Conservation (phyloP, 495 filamentous ascomycete genomes). For the Pseudoneurospora amorphoporcata region DNA sequence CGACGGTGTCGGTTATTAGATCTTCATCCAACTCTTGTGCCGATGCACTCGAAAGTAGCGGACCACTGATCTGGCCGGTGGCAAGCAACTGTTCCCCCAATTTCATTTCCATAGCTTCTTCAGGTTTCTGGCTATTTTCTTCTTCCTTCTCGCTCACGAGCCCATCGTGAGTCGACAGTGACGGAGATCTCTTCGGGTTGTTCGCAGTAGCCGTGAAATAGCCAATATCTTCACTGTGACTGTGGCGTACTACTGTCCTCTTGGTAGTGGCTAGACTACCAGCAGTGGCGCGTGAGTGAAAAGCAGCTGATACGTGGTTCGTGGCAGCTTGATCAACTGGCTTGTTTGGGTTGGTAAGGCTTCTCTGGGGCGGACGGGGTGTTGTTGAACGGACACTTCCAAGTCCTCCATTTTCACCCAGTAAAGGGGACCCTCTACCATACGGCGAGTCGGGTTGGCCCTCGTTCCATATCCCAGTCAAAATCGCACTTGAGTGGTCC, state of each 20-base stretch:
- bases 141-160: slow-evolving; percentile 7
- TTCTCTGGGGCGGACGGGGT: slow-evolving; percentile 1
- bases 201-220: background rate
- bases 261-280: slow-evolving; percentile 1
- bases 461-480: slow-evolving; percentile 51
- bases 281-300: slow-evolving; percentile 8
- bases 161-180: slow-evolving; percentile 15
- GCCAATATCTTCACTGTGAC: slow-evolving; percentile 8
- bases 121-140: background rate
- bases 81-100: background rate
- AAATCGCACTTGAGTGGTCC: slow-evolving; percentile 41
- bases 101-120: background rate
- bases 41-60: background rate
- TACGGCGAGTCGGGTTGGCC: slow-evolving; percentile 44
- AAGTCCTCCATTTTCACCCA: slow-evolving; percentile 6
- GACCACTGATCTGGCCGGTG: background rate
- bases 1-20: slow-evolving; percentile 81
- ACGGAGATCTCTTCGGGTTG: background rate
- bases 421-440: slow-evolving; percentile 3
- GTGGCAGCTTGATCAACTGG: slow-evolving; percentile 4
- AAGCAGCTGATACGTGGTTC: slow-evolving; percentile 4
- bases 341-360: background rate
- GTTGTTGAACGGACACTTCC: background rate
- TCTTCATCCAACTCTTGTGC: slow-evolving; percentile 27
- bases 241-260: slow-evolving; percentile 8